phyloP scores from a whole-genome alignment of 2,329 filamentous ascomycete species.

The Albophoma yamanashiensis region DNA sequence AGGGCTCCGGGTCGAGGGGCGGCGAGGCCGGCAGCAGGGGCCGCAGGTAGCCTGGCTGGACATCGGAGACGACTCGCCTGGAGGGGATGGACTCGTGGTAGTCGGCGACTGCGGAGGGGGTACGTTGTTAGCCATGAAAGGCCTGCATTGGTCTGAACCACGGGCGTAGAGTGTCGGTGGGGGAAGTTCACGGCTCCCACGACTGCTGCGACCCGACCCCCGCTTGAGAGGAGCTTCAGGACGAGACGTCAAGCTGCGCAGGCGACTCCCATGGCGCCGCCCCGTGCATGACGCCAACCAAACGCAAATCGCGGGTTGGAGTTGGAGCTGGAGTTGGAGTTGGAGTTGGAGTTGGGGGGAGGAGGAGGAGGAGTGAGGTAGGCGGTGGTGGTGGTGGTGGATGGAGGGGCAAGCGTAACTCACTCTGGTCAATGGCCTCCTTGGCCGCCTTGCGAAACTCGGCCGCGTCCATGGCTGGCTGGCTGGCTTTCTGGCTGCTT shows the following conservation, averaged over 20 bases:
- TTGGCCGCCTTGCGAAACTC: slow-evolving; percentile 71
- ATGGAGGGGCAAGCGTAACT: slow-evolving; percentile 17
- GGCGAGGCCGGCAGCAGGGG: slow-evolving; percentile 61
- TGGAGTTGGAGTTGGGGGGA: too few species aligned
- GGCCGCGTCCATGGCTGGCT: slow-evolving; percentile 64
- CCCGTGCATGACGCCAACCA: too few species aligned
- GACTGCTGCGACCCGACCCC: too few species aligned
- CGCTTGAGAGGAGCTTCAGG: too few species aligned
- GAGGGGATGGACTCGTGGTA: slow-evolving; percentile 71
- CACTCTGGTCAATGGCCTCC: slow-evolving; percentile 74
- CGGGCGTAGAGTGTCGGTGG: too few species aligned
- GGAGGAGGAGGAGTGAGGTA: neutral
- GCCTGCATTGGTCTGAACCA: too few species aligned
- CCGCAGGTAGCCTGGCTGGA: slow-evolving; percentile 77
- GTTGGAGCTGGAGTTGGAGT: neutral
- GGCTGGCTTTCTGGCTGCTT: neutral
- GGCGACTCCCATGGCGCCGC: too few species aligned
- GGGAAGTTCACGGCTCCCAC: too few species aligned
- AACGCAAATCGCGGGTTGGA: neutral
- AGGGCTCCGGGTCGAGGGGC: slow-evolving; percentile 59
- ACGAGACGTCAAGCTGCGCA: too few species aligned
- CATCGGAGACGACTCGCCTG: slow-evolving; percentile 62
- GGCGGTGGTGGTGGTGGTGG: neutral
- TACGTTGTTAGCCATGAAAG: too few species aligned
- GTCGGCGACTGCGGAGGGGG: slow-evolving; percentile 56